Evolutionary conservation across 176 grass and related monocot species (phyloP).

Genomic region (Rhipidocladum racemiflorum): DNA sequence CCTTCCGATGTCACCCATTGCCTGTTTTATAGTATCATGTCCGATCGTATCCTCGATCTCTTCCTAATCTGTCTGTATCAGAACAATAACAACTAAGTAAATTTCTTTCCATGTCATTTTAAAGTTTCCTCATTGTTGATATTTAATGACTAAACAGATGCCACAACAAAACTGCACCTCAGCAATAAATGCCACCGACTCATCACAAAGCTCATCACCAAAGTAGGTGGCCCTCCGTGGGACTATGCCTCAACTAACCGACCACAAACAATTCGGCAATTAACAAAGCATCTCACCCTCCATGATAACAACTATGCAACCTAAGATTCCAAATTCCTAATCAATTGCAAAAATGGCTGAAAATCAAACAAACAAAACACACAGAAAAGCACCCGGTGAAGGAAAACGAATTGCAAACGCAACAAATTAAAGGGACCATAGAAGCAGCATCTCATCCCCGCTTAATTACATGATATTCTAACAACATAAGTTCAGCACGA

Average conservation of each 20-base stretch:
- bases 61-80: too few species aligned
- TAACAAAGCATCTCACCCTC: neutral
- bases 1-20: too few species aligned
- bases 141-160: constrained; percentile 5
- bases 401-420: neutral
- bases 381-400: neutral
- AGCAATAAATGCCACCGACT: constrained; percentile 28
- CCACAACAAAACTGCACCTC: neutral
- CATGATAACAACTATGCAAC: constrained; percentile 20
- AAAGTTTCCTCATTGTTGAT: neutral
- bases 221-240: neutral
- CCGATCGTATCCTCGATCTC: too few species aligned
- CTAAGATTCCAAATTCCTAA: constrained; percentile 7
- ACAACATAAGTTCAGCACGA: neutral
- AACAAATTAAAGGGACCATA: neutral
- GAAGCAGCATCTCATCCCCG: neutral
- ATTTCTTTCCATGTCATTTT: neutral
- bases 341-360: neutral
- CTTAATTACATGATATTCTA: neutral
- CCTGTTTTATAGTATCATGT: too few species aligned
- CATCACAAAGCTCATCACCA: constrained; percentile 4
- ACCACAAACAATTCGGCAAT: constrained; percentile 15
- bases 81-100: neutral
- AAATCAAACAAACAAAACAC: neutral
- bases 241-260: constrained; percentile 5